Base-by-base conservation (phyloP, 2,329 filamentous ascomycete genomes). In the Cercospora zeae-maydis region DNA sequence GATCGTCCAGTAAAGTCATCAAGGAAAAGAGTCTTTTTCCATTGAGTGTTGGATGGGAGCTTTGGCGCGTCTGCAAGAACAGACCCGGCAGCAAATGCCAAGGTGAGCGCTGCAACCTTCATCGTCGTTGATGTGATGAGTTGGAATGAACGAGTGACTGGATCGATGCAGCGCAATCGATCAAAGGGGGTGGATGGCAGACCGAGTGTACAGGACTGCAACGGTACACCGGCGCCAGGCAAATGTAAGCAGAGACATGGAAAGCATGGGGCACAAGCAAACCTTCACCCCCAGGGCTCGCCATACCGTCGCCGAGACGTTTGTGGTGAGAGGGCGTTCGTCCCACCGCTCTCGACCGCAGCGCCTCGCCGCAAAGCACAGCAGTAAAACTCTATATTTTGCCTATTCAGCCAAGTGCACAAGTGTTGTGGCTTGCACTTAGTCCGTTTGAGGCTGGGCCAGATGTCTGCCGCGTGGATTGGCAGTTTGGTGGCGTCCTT, bases 1-100 rank as follows among this genome's bases (percentile, higher is more conserved):
- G 66, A 57, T 37, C 66, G 47, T 36, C 74, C 72, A 61, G 70
- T 70, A 42, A 78, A 78, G 69, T 78, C 76, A 53, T 78, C 77
- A 14, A 67, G 60, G 62, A 69, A 64, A 6, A 66, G 62, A 14
- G 67, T 69, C 55, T 64, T 69, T 21, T 57, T 65, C 67, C 67
- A 69, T 61, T 58, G 16, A 11, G 66, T 63, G 19, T 62, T 60
- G 10, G 30, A 34, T 13, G 57, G 13, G 13, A 39, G 36, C 33
- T 33, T 59, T 27, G 67, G 67, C 14, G 67, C 65, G 31, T 61
- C 42, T 13, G 65, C 67, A 19, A 66, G 42, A 33, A 51, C 65
- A 37, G 59, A 56, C 58, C 58, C 27, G 21, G 62, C 62, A 52
- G 59, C 52, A 24, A 66, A 52, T 13, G 56, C 58, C 33, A 66